Base-by-base conservation (phyloP, 164 flowering plant genomes). In the Umbellularia californica region DNA sequence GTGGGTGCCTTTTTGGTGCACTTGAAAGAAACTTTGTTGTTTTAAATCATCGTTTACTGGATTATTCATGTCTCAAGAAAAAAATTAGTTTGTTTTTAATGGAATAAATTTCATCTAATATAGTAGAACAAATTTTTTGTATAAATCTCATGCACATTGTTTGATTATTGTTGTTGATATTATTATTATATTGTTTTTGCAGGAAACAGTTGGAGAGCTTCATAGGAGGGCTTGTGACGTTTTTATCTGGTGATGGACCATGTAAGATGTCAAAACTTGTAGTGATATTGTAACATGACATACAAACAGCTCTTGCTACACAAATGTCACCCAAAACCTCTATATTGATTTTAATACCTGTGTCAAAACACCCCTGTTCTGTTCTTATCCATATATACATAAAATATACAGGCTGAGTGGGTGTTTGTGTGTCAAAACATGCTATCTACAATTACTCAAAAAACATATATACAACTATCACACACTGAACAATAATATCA, bases 151-250 rank as follows among this genome's bases (percentile, higher is more conserved):
- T 41, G 47, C 11, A 41, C 10, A 5, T 9, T 41, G 9, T 41
- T 41, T 41, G 10, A 41, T 41, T 35, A 41, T 41, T 41, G 47
- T 9, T 41, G 11, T 41, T 41, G 47, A 0, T 41, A 41, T 41
- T 41, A 41, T 35, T 35, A 35, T 41, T 41, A 41, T 41, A 41
- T 41, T 41, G 11, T 41, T 79, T 83, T 73, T 71, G 50, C 97
- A 95, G 99, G 99, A 93, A 84, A 91, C 94, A 27, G 81, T 93
- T 79, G 89, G 88, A 68, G 95, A 90, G 76, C 97, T 95, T 81
- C 91, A 90, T 76, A 85, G 83, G 78, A 87, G 85, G 84, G 94
- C 95, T 75, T 92, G 96, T 79, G 95, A 90, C 76, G 83, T 89
- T 30, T 93, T 93, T 84, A 87, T 81, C 90, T 95, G 73, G 83